These are phyloP conservation scores for Yamadazyma epiphylla DNA, from an alignment of 1,139 yeast genomes.

Conservation along the genomic window DNA sequence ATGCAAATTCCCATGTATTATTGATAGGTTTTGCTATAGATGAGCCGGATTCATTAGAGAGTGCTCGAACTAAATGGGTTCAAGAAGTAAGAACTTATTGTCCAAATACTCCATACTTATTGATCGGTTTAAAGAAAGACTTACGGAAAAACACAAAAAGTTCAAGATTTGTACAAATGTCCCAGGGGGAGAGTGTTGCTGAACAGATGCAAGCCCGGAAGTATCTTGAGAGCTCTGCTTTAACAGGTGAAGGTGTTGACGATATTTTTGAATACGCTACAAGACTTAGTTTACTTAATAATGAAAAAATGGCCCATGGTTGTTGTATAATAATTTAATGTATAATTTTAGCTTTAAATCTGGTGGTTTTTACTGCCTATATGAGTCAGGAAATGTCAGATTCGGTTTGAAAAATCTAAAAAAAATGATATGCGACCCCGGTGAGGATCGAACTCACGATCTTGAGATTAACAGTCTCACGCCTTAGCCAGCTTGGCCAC, in stretches of 20 bases:
- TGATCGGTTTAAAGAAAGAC: slow-evolving; percentile 72
- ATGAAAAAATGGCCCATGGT: slow-evolving; percentile 22
- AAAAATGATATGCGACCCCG: no score
- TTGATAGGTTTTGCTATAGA: slow-evolving; percentile 70
- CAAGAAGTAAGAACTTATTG: slow-evolving; percentile 66
- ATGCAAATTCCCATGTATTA: slow-evolving; percentile 71
- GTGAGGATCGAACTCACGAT: no score
- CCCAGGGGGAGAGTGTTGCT: slow-evolving; percentile 59
- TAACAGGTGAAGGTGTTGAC: slow-evolving; percentile 80
- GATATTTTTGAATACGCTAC: slow-evolving; percentile 77
- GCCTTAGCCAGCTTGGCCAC: slow-evolving; percentile 40
- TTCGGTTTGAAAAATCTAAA: not conserved
- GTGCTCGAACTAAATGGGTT: slow-evolving; percentile 71
- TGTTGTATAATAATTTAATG: slow-evolving; percentile 34
- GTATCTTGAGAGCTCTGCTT: slow-evolving; percentile 70
- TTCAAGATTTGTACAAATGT: slow-evolving; percentile 45
- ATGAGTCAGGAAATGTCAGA: no score
- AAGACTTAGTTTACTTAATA: slow-evolving; percentile 53
- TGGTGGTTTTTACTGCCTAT: no score
- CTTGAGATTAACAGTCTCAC: slow-evolving; percentile 35
- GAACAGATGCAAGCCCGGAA: slow-evolving; percentile 64
- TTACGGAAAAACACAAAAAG: slow-evolving; percentile 37
- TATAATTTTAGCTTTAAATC: no score
- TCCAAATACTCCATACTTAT: slow-evolving; percentile 59
- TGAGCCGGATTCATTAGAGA: slow-evolving; percentile 64